Percentiles rank a stretch among this genome's conserved stretches.
These are phyloP conservation scores for Salisapilia sapeloensis DNA, from an alignment of 352 stramenopile genomes.

Conservation along the genomic window DNA sequence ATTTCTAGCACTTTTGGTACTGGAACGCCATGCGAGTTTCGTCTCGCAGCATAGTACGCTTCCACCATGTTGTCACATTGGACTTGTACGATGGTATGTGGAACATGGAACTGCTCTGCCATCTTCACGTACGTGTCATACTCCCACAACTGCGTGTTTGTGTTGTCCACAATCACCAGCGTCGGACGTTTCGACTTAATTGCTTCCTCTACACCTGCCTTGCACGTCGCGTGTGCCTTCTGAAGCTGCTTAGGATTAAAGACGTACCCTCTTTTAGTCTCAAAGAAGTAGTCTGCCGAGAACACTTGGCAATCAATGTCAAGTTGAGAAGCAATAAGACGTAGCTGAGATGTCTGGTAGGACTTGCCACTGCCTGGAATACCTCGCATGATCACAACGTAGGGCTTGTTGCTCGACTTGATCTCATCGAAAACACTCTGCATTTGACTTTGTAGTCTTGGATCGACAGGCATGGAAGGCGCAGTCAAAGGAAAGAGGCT, in stretches of 20 bases:
- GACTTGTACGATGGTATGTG: constrained; percentile 33
- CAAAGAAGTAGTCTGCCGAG: constrained; percentile 54
- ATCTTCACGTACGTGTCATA: constrained; percentile 33
- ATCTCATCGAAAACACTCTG: constrained; percentile 15
- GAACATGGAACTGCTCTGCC: constrained; percentile 8
- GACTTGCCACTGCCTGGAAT: constrained; percentile 66
- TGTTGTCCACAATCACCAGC: constrained; percentile 61
- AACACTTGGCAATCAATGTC: constrained; percentile 13
- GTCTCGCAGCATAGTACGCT: constrained; percentile 27
- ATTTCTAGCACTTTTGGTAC: constrained; percentile 47
- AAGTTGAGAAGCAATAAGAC: constrained; percentile 22
- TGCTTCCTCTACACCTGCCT: constrained; percentile 16
- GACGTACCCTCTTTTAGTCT: constrained; percentile 35
- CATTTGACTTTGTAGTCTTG: no score
- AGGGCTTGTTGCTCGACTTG: constrained; percentile 2
- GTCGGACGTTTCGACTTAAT: constrained; percentile 5
- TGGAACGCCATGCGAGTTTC: constrained; percentile 51
- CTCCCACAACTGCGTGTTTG: constrained; percentile 48
- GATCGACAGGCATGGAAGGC: no score
- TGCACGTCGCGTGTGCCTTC: constrained; percentile 26
- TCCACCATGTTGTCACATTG: constrained; percentile 21
- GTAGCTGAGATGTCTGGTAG: constrained; percentile 19
- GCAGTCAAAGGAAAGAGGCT: no score
- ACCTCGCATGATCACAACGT: constrained; percentile 45
- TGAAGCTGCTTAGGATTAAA: constrained; percentile 35